These are phyloP conservation scores for Trichoderma sp. DNA, from an alignment of 2,329 filamentous ascomycete genomes.

Conservation along the genomic window DNA sequence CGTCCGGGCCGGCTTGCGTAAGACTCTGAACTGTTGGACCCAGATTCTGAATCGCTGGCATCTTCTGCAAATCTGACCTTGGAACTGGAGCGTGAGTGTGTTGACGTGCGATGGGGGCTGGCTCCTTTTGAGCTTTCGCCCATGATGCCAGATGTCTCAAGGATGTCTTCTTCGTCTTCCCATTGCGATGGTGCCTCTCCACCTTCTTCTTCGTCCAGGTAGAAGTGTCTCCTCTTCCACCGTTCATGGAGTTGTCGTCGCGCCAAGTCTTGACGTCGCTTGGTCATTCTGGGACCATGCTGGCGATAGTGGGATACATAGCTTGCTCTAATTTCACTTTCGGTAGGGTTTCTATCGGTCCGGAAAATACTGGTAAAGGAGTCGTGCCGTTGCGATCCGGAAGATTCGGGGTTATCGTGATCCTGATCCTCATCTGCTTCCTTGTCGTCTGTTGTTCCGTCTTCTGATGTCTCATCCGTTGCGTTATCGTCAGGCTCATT, in stretches of 20 bases:
- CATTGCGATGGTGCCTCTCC: slow-evolving; percentile 62
- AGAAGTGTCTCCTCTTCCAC: slow-evolving; percentile 76
- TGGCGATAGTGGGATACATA: slow-evolving; percentile 37
- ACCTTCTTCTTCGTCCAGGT: slow-evolving; percentile 82
- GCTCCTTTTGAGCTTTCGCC: slow-evolving; percentile 45
- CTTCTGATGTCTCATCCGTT: slow-evolving; percentile 24
- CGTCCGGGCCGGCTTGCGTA: slow-evolving; percentile 70
- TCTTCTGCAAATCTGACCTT: slow-evolving; percentile 77
- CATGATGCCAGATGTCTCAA: slow-evolving; percentile 34
- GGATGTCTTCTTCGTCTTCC: slow-evolving; percentile 57
- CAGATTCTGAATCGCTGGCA: slow-evolving; percentile 63
- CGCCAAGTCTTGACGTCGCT: slow-evolving; percentile 43
- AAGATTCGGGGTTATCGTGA: slow-evolving; percentile 21
- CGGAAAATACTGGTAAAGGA: slow-evolving; percentile 17
- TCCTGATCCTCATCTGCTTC: slow-evolving; percentile 24
- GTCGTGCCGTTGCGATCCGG: not conserved
- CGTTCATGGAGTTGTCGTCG: slow-evolving; percentile 61
- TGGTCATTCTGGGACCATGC: slow-evolving; percentile 38
- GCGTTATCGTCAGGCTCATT: slow-evolving; percentile 28
- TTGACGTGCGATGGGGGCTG: slow-evolving; percentile 30
- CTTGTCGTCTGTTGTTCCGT: slow-evolving; percentile 26
- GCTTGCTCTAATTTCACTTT: slow-evolving; percentile 42
- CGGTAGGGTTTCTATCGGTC: slow-evolving; percentile 31
- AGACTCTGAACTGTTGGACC: slow-evolving; percentile 70
- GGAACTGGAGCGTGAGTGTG: slow-evolving; percentile 66